A percentile compares a stretch with the other conserved stretches of the same genome.
Conservation (phyloP, 441 rosid species). For the Euphorbia schlechtendalii region DNA sequence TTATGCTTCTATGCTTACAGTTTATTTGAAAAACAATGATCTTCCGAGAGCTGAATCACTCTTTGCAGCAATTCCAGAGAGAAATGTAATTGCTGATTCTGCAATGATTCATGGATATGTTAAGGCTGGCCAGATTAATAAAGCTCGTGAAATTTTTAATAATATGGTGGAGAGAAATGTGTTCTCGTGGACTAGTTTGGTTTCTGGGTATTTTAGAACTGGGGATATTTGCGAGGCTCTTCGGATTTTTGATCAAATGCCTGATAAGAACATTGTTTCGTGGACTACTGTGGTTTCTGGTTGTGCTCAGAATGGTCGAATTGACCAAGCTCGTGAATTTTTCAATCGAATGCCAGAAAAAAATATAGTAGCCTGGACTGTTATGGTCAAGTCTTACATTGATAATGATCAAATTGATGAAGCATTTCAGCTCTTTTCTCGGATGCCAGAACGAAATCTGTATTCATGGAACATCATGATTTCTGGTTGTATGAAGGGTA, state of each 20-base stretch:
- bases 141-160: slow-evolving; percentile 27
- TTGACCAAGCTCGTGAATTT: slow-evolving; percentile 16
- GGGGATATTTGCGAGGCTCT: slow-evolving; percentile 30
- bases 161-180: slow-evolving; percentile 30
- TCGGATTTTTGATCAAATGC: slow-evolving; percentile 27
- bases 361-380: slow-evolving; percentile 35
- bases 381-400: slow-evolving; percentile 34
- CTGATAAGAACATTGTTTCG: slow-evolving; percentile 27
- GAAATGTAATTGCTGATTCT: slow-evolving; percentile 28
- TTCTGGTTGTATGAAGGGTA: slow-evolving; percentile 25
- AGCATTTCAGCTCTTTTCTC: slow-evolving; percentile 29
- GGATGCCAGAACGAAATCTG: slow-evolving; percentile 29
- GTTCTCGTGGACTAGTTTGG: slow-evolving; percentile 34
- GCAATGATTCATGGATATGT: slow-evolving; percentile 32
- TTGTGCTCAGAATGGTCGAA: slow-evolving; percentile 27
- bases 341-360: slow-evolving; percentile 21
- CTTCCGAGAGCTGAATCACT: slow-evolving; percentile 24
- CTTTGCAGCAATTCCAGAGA: slow-evolving; percentile 23
- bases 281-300: slow-evolving; percentile 35
- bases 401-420: slow-evolving; percentile 25
- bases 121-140: slow-evolving; percentile 21
- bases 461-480: slow-evolving; percentile 38
- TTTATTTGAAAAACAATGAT: slow-evolving; percentile 24
- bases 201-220: slow-evolving; percentile 32
- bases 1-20: slow-evolving; percentile 34